Evolutionary conservation across 164 flowering plant species (phyloP).

Genomic region (Houttuynia cordata): DNA sequence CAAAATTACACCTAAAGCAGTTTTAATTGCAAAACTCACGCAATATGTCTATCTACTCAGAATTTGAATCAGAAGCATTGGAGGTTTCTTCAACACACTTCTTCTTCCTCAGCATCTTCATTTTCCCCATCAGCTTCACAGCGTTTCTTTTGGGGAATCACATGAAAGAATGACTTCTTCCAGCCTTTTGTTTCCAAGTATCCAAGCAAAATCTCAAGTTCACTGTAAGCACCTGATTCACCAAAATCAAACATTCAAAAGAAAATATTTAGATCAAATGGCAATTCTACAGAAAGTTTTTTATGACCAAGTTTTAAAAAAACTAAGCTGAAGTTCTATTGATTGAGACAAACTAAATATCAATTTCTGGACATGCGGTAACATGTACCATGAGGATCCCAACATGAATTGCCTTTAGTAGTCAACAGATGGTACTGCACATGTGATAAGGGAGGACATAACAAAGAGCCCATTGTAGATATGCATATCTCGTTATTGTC

Average conservation of each 20-base stretch:
- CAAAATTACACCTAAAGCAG: neutral
- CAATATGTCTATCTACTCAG: neutral
- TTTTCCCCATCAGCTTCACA: constrained; percentile 31
- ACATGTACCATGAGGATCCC: neutral
- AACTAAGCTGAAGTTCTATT: too few relatives aligned
- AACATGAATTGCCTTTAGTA: neutral
- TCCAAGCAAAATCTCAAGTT: constrained; percentile 84
- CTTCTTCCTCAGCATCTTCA: constrained; percentile 13
- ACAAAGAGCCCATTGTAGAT: neutral
- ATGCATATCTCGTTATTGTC: neutral
- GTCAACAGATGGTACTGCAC: neutral
- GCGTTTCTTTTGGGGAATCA: constrained; percentile 86
- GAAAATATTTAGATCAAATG: too few relatives aligned
- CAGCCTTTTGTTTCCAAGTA: constrained; percentile 82
- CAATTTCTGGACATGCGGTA: too few relatives aligned
- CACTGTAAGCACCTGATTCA: constrained; percentile 80
- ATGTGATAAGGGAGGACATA: neutral
- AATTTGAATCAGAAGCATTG: neutral
- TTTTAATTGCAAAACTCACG: too few relatives aligned
- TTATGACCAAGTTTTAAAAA: too few relatives aligned
- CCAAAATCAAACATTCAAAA: neutral
- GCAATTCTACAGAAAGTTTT: too few relatives aligned
- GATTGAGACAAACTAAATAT: too few relatives aligned
- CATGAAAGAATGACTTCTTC: constrained; percentile 80
- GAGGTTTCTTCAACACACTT: constrained; percentile 3